Evolutionary conservation across 306 rosid species (phyloP), one percentile per base, ranked within the genome.

Genomic region (Inga oerstediana): DNA sequence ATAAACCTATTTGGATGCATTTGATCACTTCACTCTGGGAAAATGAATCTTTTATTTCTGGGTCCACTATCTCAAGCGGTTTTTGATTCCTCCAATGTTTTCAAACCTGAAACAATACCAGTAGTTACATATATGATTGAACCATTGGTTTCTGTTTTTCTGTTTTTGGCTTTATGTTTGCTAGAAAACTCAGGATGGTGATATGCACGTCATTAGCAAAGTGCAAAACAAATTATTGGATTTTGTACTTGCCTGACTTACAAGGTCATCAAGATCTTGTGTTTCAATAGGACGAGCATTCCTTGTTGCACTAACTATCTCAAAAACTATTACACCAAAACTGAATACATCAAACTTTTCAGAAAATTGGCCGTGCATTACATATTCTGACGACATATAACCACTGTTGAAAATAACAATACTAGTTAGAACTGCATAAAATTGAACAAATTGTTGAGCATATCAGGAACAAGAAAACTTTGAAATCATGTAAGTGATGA

Each of bases 61-160:
- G 78, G 84, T 85, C 88, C 66, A 85, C 45, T 78, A 82, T 16
- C 45, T 78, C 46, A n/a, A 85, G 45, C 7, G 86, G 86, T 43
- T 72, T 77, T n/a, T 85, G 83, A 79, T 87, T 79, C 51, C 59
- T 80, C 89, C 92, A 88, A 8, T 81, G 82, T 77, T 76, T 79
- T 92, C 92, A 91, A 9, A 83, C 87, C 94, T 88, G 85, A 69
- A 81, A 75, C 43, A 75, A 30, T 62, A 44, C 22, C 41, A 24
- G 35, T 64, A 39, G 10, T 77, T 80, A 70, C 43, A 61, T 49
- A 46, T 56, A 34, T 20, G 34, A 73, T 14, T 27, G 9, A 32
- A 32, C n/a, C 71, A 65, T 32, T 32, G 43, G n/a, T 13, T 32
- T 27, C 30, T 61, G 11, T 10, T 61, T 27, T 22, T 61, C 62